Conservation (phyloP, 208 protist genomes). For the Crithidia thermophila region DNA sequence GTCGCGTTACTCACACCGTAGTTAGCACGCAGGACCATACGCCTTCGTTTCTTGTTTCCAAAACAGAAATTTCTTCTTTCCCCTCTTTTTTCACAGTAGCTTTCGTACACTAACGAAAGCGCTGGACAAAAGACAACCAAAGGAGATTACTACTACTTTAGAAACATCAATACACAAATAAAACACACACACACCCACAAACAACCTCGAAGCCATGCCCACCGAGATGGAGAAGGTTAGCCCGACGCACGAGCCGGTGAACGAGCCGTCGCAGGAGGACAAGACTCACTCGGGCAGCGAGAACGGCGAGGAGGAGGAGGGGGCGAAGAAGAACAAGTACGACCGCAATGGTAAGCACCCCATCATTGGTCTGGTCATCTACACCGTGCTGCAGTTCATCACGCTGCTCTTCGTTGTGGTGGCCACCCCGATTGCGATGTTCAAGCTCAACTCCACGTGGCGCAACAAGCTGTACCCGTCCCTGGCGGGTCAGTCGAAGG, state of each 20-base stretch:
- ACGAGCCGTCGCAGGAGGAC: slow-evolving; percentile 5
- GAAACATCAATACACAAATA: not conserved
- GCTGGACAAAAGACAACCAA: not conserved
- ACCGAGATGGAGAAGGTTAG: not conserved
- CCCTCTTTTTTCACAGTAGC: not conserved
- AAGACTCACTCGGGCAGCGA: slow-evolving; percentile 21
- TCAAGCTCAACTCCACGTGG: slow-evolving; percentile 35
- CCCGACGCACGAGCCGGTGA: slow-evolving; percentile 21
- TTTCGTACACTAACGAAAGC: slow-evolving; percentile 23
- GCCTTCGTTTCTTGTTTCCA: slow-evolving; percentile 4
- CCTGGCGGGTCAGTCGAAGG: slow-evolving; percentile 1
- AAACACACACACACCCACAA: slow-evolving; percentile 5
- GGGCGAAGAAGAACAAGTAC: slow-evolving; percentile 34
- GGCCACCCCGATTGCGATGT: slow-evolving; percentile 52
- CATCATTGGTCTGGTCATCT: slow-evolving; percentile 42
- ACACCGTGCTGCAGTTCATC: slow-evolving; percentile 38
- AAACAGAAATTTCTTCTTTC: not conserved
- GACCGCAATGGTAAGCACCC: slow-evolving; percentile 30
- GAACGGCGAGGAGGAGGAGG: slow-evolving; percentile 5
- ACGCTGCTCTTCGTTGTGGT: slow-evolving; percentile 43
- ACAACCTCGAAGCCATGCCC: not conserved
- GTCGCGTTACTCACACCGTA: slow-evolving; percentile 2
- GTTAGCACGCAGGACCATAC: slow-evolving; percentile 1
- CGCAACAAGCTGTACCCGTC: slow-evolving; percentile 30
- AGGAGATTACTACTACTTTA: no score